A percentile compares a stretch with the other conserved stretches of the same genome.
Evolutionary conservation across 2,329 filamentous ascomycete species (phyloP).

Genomic region (Trichoderma sp.): DNA sequence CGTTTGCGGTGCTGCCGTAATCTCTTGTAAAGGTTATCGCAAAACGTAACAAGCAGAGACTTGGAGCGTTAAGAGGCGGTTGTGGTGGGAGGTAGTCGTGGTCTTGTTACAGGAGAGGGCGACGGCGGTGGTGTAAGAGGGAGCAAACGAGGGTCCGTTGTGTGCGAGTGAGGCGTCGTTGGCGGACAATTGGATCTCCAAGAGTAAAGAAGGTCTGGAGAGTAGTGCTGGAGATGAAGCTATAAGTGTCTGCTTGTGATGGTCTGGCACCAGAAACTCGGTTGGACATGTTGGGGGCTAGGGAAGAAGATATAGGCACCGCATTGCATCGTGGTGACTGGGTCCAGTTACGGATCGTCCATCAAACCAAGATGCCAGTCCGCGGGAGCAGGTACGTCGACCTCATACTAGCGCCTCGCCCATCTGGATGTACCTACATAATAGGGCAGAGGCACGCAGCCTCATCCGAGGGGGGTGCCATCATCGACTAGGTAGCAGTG

Average conservation of each 20-base stretch:
- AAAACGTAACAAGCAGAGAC: background rate
- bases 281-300: slow-evolving; percentile 27
- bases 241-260: slow-evolving; percentile 20
- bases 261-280: slow-evolving; percentile 19
- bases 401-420: slow-evolving; percentile 18
- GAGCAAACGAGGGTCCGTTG: slow-evolving; percentile 19
- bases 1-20: background rate
- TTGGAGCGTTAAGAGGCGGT: background rate
- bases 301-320: slow-evolving; percentile 29
- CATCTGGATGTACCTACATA: slow-evolving; percentile 23
- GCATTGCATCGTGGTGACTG: slow-evolving; percentile 26
- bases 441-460: slow-evolving; percentile 29
- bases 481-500: slow-evolving; percentile 12
- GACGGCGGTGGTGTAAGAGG: slow-evolving; percentile 4
- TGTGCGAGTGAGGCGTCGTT: background rate
- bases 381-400: slow-evolving; percentile 18
- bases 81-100: too few species aligned
- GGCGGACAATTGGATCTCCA: slow-evolving; percentile 11
- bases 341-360: slow-evolving; percentile 26
- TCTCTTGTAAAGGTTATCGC: slow-evolving; percentile 1
- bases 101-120: background rate
- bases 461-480: slow-evolving; percentile 30
- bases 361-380: slow-evolving; percentile 28
- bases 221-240: background rate
- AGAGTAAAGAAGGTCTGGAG: background rate